Conservation (phyloP, 805 yeast species). For the Pichia insulana region DNA sequence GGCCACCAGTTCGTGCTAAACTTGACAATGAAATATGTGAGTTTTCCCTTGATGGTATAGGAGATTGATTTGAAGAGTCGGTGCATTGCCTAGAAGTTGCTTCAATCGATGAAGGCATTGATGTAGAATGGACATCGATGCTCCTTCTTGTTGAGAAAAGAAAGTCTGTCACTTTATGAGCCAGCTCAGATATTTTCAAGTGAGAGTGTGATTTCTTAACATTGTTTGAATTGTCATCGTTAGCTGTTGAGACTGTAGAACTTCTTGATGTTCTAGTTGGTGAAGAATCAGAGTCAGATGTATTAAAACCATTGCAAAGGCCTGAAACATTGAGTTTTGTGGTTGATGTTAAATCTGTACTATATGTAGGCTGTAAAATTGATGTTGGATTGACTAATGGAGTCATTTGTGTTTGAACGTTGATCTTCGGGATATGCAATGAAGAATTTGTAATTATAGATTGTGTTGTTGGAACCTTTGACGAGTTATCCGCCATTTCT, state of each 20-base stretch:
- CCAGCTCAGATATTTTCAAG: conserved; percentile 20
- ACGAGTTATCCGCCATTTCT: no score
- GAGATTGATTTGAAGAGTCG: conserved; percentile 11
- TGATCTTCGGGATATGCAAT: not conserved
- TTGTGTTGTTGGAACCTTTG: not conserved
- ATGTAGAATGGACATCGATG: conserved; percentile 11
- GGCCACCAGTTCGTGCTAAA: conserved; percentile 11
- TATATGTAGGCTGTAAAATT: not conserved
- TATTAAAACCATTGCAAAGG: not conserved
- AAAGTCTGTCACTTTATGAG: conserved; percentile 23
- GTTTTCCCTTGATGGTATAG: conserved; percentile 16
- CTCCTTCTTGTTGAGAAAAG: conserved; percentile 15
- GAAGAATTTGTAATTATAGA: not conserved
- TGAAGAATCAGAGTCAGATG: not conserved
- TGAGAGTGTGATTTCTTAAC: conserved; percentile 14
- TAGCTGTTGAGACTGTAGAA: conserved; percentile 2
- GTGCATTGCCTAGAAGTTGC: not conserved
- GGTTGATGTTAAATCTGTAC: conserved; percentile 2
- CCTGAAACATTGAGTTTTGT: conserved; percentile 4
- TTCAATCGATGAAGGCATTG: conserved; percentile 7
- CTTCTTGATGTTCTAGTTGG: conserved; percentile 4
- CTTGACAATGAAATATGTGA: conserved; percentile 22
- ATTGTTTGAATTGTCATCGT: not conserved
- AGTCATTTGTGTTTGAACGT: not conserved
- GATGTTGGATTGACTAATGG: conserved; percentile 4